Base-by-base conservation (phyloP, 768 basidiomycete species). In the Suillus clintonianus region DNA sequence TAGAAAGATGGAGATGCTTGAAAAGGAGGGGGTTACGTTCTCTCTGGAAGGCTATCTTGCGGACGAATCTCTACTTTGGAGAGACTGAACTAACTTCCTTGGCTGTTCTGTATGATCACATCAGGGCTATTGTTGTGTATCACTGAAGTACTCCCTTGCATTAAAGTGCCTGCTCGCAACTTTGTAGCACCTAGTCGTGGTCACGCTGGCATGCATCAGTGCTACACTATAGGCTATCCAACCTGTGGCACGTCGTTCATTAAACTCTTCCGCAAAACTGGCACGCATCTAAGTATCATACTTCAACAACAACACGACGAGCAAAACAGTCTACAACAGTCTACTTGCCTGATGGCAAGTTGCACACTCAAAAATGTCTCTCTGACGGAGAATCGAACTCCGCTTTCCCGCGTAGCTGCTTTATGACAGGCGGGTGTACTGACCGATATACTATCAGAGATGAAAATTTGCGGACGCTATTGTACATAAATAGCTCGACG, bases 1-100 rank as follows among this genome's bases (percentile, higher is more conserved):
- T 55, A 74, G 77, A 62, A 90, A 90, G 70, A 62, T 85, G 27
- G 75, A 78, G 37, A 71, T 88, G 41, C 75, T 89, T 10, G 72
- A 69, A n/a, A 67, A 72, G 56, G 88, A 90, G 71, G 86, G 86
- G 0, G 83, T 89, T 2, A 43, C 36, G 8, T 87, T 89, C 62
- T 79, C 80, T 51, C 57, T 69, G 8, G 78, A 77, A 2, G 86
- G 86, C 0, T 78, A 78, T 68, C 70, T 87, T 27, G 63, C 66
- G 30, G 74, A 72, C 8, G 53, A 68, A 60, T 60, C 50, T 3
- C 42, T 69, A 39, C 17, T 73, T 9, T 73, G 70, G 69, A 24
- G 37, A 62, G 19, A 11, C 7, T 43, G 59, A 59, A 24, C 13
- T 37, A 22, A 34, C 34, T 6, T 55, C 14, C 13, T 48, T 48